Base-by-base conservation (phyloP, 306 rosid genomes). In the Carpinus fangiana region DNA sequence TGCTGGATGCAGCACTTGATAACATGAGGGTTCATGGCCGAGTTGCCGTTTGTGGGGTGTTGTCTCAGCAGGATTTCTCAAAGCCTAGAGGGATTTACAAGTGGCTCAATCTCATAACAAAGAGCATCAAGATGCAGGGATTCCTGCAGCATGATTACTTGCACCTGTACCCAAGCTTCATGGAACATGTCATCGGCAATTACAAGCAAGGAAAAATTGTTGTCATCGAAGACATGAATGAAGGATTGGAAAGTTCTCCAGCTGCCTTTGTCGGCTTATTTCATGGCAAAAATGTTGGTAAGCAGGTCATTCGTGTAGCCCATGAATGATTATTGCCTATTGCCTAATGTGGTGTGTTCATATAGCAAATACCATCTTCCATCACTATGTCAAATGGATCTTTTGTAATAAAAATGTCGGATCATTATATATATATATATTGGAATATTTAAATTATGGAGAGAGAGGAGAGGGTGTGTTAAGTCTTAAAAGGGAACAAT, bases 21-120 rank as follows among this genome's bases (percentile, higher is more conserved):
- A 88, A 91, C 83, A 86, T 89, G 89, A 87, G 86, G 73, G 38
- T 79, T 72, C 80, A 76, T 3, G 93, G 89, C 8, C 78, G 91
- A 51, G 81, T 91, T 18, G 90, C 81, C 14, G 73, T 75, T 43
- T 88, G 90, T 13, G 96, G 96, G 67, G 84, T 86, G 91, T 79
- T 85, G 41, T 78, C 87, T 4, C 81, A 90, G 72, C 82, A 85
- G 79, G 83, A 85, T 55, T 79, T 87, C 21, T 85, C 82, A 50
- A 80, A 86, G 70, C 91, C 80, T 86, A 8, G 11, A 65, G 71
- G 71, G 16, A 16, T 65, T 36, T 41, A 14, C 23, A 65, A 65
- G 50, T 38, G 20, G 47, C 2, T 36, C 47, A 38, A 36, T 65
- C 71, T 65, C 71, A 65, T 88, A 28, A 80, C 36, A 1, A 84